Base-by-base conservation (phyloP, 139 green algal species). In the Axilococcus clingmanii region DNA sequence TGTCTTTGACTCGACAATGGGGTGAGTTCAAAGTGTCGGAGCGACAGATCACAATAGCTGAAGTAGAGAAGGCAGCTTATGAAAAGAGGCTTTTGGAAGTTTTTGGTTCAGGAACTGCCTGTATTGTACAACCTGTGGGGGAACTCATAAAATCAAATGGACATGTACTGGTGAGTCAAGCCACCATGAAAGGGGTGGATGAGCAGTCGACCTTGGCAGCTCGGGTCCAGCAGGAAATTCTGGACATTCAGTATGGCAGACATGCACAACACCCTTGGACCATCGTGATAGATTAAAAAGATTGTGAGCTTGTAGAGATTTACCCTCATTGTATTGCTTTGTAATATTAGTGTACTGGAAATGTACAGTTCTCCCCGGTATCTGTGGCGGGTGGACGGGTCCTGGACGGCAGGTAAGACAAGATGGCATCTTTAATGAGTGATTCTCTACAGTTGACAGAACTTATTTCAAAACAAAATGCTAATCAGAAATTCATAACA, bases 61-160 rank as follows among this genome's bases (percentile, higher is more conserved):
- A 76, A 23, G 31, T 78, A 16, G 40, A 46, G 14, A n/a, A 68
- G 44, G 70, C 70, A 17, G 30, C 28, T 15, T 0, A 31, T 2
- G 57, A 75, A 27, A 72, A 68, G 12, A 57, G 67, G 1, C 59
- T 93, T 52, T 48, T 77, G 24, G 84, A 93, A 61, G 53, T 78
- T 3, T 94, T 93, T 67, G 84, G 81, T 12, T 80, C 53, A 3
- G 84, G 84, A 25, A 93, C 84, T 28, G 84, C 84, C 5, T 76
- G 67, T 53, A 69, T 94, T 7, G 66, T 93, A 16, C 79, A 91
- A 61, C 79, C 84, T 8, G 46, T 93, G 15, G 44, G 42, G 12
- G 33, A 27, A 12, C 40, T 87, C 0, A 47, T 81, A 3, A 48
- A 50, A 12, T 37, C n/a, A 23, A 66, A 35, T 48, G 71, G 40